These are phyloP conservation scores for Phytophthora ramorum DNA, from an alignment of 352 stramenopile genomes.

Conservation along the genomic window DNA sequence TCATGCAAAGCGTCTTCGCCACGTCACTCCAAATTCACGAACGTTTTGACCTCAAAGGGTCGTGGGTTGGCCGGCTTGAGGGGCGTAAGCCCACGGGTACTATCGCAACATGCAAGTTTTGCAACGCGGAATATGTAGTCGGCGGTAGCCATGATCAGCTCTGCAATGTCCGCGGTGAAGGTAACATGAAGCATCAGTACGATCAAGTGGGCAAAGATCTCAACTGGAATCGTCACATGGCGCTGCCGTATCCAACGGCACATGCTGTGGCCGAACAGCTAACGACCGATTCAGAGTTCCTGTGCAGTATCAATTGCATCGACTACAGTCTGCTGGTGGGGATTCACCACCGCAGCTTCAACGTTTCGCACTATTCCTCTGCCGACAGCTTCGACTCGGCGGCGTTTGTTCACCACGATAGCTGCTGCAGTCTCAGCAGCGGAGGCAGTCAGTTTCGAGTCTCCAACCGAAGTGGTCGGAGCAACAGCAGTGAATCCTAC, in stretches of 20 bases:
- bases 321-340: conserved; percentile 96
- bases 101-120: conserved; percentile 78
- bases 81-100: conserved; percentile 76
- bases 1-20: conserved; percentile 88
- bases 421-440: conserved; percentile 28
- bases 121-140: conserved; percentile 67
- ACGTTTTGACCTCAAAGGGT: conserved; percentile 86
- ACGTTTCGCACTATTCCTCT: conserved; percentile 77
- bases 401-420: conserved; percentile 30
- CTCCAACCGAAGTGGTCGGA: conserved; percentile 27
- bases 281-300: conserved; percentile 88
- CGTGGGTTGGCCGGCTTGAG: conserved; percentile 83
- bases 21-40: conserved; percentile 83
- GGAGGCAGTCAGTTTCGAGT: conserved; percentile 22
- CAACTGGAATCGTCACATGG: conserved; percentile 88
- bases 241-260: conserved; percentile 59
- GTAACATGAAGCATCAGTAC: conserved; percentile 77
- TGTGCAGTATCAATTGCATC: conserved; percentile 94
- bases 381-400: conserved; percentile 54
- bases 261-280: conserved; percentile 77
- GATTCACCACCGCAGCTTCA: conserved; percentile 92
- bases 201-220: conserved; percentile 86
- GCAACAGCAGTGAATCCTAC: conserved; percentile 36
- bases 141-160: conserved; percentile 74
- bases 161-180: conserved; percentile 68